Evolutionary conservation across 1,284 basidiomycete species (phyloP).

Genomic region (Xerocomus nothofagi): DNA sequence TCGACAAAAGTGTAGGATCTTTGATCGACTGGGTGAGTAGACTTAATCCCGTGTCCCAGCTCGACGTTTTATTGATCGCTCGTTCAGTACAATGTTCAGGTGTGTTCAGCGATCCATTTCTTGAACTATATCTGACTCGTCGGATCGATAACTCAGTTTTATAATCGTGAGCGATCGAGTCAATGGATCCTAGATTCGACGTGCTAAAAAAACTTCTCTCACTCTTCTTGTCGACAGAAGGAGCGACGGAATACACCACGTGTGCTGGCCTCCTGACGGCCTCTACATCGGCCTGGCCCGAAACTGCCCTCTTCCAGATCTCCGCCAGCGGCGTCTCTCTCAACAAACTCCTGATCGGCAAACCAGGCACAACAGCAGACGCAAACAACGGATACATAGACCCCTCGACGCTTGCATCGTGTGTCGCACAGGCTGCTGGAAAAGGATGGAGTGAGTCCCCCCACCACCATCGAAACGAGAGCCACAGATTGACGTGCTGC

Average conservation of each 20-base stretch:
- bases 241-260: slow-evolving; percentile 46
- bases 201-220: neutral
- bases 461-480: neutral
- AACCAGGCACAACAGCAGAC: slow-evolving; percentile 53
- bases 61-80: neutral
- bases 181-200: neutral
- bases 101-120: slow-evolving; percentile 15
- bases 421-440: slow-evolving; percentile 52
- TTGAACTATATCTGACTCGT: neutral
- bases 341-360: slow-evolving; percentile 60
- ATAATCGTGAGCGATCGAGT: slow-evolving; percentile 52
- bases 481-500: neutral
- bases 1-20: slow-evolving; percentile 56
- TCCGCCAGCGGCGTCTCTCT: slow-evolving; percentile 53
- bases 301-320: slow-evolving; percentile 61
- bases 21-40: slow-evolving; percentile 51
- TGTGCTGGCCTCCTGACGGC: slow-evolving; percentile 45
- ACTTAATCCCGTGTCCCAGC: neutral
- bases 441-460: slow-evolving; percentile 54
- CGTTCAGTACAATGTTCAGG: slow-evolving; percentile 46
- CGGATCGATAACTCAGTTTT: slow-evolving; percentile 43
- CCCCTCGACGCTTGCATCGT: slow-evolving; percentile 52
- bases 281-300: slow-evolving; percentile 43
- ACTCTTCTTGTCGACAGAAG: slow-evolving; percentile 38
- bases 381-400: slow-evolving; percentile 60